Evolutionary conservation across 768 basidiomycete genomes (phyloP).

Genomic region (Boletus tomentosulus): DNA sequence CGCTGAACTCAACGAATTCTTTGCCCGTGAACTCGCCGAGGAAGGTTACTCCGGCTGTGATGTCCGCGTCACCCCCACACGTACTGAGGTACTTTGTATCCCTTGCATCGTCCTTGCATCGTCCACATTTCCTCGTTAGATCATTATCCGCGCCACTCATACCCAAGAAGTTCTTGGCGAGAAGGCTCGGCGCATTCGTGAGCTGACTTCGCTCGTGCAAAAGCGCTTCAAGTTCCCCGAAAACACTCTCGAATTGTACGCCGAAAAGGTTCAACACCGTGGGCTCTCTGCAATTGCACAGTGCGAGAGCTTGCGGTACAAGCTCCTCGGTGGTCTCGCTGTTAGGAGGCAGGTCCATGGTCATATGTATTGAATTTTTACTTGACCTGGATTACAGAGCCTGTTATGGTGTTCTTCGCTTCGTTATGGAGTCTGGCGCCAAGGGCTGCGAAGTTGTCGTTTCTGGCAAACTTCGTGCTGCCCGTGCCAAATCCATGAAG

Average conservation of each 20-base stretch:
- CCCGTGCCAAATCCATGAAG: slow-evolving; percentile 99
- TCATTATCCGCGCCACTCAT: slow-evolving; percentile 99
- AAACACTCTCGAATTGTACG: slow-evolving; percentile 97
- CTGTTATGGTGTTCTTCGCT: slow-evolving; percentile 99
- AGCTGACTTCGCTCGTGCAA: slow-evolving; percentile 96
- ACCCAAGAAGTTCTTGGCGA: slow-evolving; percentile 98
- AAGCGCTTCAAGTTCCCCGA: slow-evolving; percentile 99
- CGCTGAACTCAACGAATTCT: slow-evolving; percentile 99
- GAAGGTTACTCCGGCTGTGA: slow-evolving; percentile 99
- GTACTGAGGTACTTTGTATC: slow-evolving; percentile 72
- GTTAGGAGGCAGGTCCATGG: slow-evolving; percentile 76
- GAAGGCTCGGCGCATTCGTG: slow-evolving; percentile 98
- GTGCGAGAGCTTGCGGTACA: slow-evolving; percentile 97
- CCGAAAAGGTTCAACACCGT: slow-evolving; percentile 98
- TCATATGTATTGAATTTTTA: not conserved
- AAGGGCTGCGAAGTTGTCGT: slow-evolving; percentile 99
- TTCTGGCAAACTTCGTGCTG: slow-evolving; percentile 98
- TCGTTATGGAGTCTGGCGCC: slow-evolving; percentile 99
- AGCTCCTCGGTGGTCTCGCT: slow-evolving; percentile 98
- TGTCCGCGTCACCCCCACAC: slow-evolving; percentile 98
- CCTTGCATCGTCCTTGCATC: not conserved
- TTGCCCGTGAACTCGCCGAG: slow-evolving; percentile 95
- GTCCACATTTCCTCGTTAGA: slow-evolving; percentile 41
- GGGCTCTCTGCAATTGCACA: slow-evolving; percentile 98
- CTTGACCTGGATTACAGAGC: slow-evolving; percentile 47